These are phyloP conservation scores for Pythium biforme DNA, from an alignment of 352 stramenopile genomes.

Conservation along the genomic window DNA sequence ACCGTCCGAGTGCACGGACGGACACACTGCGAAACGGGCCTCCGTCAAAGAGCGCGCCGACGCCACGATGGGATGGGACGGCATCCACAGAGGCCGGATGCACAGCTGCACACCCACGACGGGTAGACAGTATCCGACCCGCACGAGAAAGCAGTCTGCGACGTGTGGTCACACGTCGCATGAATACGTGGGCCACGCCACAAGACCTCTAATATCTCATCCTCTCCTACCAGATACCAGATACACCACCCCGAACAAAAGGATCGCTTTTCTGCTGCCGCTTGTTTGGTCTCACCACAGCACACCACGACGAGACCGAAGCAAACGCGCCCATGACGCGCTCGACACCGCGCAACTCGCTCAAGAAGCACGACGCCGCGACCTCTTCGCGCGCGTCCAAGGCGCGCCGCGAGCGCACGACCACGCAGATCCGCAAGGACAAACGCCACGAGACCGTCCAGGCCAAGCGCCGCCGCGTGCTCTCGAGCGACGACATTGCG, in stretches of 20 bases:
- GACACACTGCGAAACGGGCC: no score
- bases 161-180: background rate
- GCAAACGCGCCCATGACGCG: constrained; percentile 17
- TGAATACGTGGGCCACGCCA: background rate
- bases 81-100: no score
- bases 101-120: no score
- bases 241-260: no score
- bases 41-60: no score
- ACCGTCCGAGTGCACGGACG: no score
- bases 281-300: no score
- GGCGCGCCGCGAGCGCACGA: constrained; percentile 57
- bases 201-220: background rate
- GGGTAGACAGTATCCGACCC: no score
- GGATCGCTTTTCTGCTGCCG: background rate
- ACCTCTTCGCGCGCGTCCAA: constrained; percentile 64
- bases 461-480: constrained; percentile 68
- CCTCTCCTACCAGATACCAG: background rate
- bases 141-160: background rate
- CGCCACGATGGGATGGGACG: no score
- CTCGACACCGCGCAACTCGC: constrained; percentile 57
- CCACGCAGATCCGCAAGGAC: constrained; percentile 71
- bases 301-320: background rate
- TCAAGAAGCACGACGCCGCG: constrained; percentile 74
- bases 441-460: constrained; percentile 62
- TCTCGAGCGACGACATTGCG: constrained; percentile 41